Conservation (phyloP, 805 yeast genomes). For the Osmozyma mogii region DNA sequence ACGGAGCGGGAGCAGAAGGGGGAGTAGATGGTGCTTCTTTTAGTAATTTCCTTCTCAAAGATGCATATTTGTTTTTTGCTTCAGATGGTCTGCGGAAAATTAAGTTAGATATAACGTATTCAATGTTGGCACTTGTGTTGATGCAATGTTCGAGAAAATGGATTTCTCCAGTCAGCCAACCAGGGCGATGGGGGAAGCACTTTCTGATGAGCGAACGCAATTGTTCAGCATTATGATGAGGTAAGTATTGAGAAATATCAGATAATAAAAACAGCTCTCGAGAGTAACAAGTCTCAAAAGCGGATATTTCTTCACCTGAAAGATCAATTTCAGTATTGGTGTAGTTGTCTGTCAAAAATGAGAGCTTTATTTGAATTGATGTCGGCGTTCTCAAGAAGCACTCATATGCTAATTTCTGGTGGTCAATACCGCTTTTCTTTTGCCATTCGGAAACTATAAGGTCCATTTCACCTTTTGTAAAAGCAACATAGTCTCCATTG, state of each 20-base stretch:
- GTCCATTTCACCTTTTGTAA: constrained; percentile 10
- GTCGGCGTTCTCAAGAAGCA: constrained; percentile 8
- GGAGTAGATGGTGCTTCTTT: neutral
- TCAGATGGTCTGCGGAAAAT: constrained; percentile 8
- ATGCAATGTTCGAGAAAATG: constrained; percentile 5
- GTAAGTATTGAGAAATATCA: constrained; percentile 5
- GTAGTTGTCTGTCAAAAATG: constrained; percentile 8
- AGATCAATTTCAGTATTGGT: constrained; percentile 7
- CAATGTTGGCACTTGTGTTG: constrained; percentile 3
- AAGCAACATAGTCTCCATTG: neutral
- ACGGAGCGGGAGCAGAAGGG: neutral
- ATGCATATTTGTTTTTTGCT: constrained; percentile 3
- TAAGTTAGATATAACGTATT: constrained; percentile 3
- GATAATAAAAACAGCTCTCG: constrained; percentile 2
- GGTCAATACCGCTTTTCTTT: constrained; percentile 6
- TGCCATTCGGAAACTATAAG: constrained; percentile 13
- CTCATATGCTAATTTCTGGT: constrained; percentile 8
- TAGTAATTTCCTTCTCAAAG: constrained; percentile 1
- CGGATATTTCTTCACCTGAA: constrained; percentile 6
- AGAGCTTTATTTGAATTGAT: constrained; percentile 5
- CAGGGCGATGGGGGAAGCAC: constrained; percentile 8
- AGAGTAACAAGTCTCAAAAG: constrained; percentile 9
- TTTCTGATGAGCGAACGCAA: constrained; percentile 4
- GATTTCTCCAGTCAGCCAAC: constrained; percentile 8
- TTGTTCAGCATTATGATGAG: constrained; percentile 5